Evolutionary conservation across 1,284 basidiomycete genomes (phyloP).

Genomic region (Ceratobasidium sp.): DNA sequence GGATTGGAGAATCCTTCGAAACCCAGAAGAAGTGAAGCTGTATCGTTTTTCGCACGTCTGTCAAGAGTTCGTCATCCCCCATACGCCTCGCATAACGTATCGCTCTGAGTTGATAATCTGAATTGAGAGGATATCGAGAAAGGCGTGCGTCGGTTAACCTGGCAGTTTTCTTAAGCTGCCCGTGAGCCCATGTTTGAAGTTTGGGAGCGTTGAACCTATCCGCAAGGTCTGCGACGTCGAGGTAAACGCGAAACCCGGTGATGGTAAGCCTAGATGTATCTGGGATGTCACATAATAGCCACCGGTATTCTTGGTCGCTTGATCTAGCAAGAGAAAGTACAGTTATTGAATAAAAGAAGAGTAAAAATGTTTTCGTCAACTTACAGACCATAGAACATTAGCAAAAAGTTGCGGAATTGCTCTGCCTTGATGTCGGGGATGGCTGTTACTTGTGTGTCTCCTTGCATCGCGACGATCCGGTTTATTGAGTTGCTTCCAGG

Average conservation of each 20-base stretch:
- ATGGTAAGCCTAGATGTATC: not conserved
- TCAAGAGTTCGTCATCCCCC: slow-evolving; percentile 14
- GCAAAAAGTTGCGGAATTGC: slow-evolving; percentile 23
- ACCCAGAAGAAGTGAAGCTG: slow-evolving; percentile 37
- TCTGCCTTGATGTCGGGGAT: slow-evolving; percentile 20
- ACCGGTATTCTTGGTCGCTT: slow-evolving; percentile 20
- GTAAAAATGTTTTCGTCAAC: not conserved
- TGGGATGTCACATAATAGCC: not conserved
- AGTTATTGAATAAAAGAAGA: not conserved
- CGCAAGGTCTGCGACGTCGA: slow-evolving; percentile 38
- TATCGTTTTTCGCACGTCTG: slow-evolving; percentile 5
- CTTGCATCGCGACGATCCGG: not conserved
- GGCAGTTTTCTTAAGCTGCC: slow-evolving; percentile 3
- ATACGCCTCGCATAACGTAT: slow-evolving; percentile 23
- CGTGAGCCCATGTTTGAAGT: slow-evolving; percentile 14
- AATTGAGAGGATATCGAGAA: slow-evolving; percentile 21
- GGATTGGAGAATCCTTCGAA: slow-evolving; percentile 24
- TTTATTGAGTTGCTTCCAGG: not conserved
- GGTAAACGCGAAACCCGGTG: slow-evolving; percentile 22
- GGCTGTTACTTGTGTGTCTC: not conserved
- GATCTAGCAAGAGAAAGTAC: not conserved
- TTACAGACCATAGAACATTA: slow-evolving; percentile 39
- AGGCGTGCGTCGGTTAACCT: not conserved
- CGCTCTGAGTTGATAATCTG: slow-evolving; percentile 27
- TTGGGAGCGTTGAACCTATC: slow-evolving; percentile 21